Conservation (phyloP, 139 green algal species). For the Coelastrella sp. region DNA sequence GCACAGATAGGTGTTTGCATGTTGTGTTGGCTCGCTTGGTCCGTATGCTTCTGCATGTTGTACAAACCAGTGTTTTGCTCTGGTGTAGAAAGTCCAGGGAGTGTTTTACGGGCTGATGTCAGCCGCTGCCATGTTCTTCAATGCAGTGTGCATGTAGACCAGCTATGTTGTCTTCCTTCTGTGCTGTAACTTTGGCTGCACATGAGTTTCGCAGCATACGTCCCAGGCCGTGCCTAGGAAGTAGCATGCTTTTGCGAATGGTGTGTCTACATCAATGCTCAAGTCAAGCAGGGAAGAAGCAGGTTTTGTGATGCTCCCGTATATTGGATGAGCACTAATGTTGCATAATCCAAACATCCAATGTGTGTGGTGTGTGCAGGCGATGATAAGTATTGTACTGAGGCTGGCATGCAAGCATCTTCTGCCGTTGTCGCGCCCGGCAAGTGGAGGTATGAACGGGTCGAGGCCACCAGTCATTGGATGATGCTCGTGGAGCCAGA, state of each 20-base stretch:
- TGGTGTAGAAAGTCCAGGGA: too few species aligned
- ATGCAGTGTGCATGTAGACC: too few species aligned
- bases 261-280: neutral
- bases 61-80: too few species aligned
- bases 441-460: neutral
- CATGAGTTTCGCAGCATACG: neutral
- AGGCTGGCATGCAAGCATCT: neutral
- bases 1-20: too few species aligned
- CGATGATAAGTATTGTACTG: neutral
- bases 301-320: neutral
- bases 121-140: too few species aligned
- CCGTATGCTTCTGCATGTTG: too few species aligned
- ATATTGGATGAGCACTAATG: neutral
- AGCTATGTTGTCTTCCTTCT: neutral
- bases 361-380: neutral
- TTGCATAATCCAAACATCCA: neutral
- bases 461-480: neutral
- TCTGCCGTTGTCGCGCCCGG: neutral
- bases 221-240: neutral
- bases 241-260: neutral
- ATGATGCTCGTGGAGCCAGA: constrained; percentile 3
- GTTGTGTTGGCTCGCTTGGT: too few species aligned
- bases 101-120: too few species aligned
- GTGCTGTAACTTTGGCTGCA: neutral
- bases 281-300: too few species aligned